Percentiles rank a stretch among this genome's conserved stretches.
Evolutionary conservation across 2,329 filamentous ascomycete genomes (phyloP).

Genomic region (Paradendryphiella salina): DNA sequence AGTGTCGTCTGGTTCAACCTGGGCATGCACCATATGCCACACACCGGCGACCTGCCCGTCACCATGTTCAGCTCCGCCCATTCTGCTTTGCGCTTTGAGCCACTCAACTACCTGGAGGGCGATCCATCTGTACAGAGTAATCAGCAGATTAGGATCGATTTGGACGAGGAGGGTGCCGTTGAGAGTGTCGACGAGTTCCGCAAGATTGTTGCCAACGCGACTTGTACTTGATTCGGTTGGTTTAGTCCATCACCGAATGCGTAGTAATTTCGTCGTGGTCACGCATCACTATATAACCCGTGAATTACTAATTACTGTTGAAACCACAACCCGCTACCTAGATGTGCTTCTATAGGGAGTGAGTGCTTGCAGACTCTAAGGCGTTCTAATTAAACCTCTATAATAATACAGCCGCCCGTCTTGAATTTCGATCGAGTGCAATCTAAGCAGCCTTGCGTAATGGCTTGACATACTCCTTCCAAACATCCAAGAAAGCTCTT

Average conservation of each 20-base stretch:
- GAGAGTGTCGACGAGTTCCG: conserved; percentile 17
- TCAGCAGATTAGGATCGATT: conserved; percentile 50
- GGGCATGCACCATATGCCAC: conserved; percentile 57
- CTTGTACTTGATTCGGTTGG: not conserved
- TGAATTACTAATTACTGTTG: no score
- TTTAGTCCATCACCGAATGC: no score
- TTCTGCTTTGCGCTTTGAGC: conserved; percentile 51
- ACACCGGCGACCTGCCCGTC: conserved; percentile 53
- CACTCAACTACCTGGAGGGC: conserved; percentile 51
- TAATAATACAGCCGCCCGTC: no score
- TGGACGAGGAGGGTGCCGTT: conserved; percentile 20
- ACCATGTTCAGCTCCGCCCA: conserved; percentile 57
- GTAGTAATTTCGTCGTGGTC: no score
- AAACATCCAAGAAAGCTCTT: conserved; percentile 33
- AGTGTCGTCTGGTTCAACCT: conserved; percentile 57
- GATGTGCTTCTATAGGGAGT: no score
- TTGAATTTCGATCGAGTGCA: no score
- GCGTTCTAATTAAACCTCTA: no score
- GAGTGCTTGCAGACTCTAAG: no score
- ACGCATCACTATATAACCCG: no score
- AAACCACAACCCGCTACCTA: no score
- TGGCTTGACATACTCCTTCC: conserved; percentile 32
- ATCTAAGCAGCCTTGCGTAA: conserved; percentile 5
- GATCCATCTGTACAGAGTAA: conserved; percentile 50
- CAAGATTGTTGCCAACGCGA: conserved; percentile 5